Evolutionary conservation across 352 stramenopile genomes (phyloP).

Genomic region (Lagenidium giganteum): DNA sequence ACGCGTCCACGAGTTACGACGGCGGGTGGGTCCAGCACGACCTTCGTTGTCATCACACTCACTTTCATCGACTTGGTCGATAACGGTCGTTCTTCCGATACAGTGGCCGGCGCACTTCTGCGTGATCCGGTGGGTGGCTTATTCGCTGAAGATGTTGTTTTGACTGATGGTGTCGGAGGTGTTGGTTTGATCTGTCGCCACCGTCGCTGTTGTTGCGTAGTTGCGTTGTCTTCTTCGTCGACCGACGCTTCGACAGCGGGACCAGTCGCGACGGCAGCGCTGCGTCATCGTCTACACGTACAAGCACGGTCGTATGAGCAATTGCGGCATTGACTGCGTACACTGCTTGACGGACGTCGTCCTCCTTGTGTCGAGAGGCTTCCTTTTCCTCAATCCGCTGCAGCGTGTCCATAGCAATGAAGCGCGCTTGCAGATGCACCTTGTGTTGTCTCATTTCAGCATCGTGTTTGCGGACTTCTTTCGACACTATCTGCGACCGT

Average conservation of each 20-base stretch:
- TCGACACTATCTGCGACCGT: slow-evolving; percentile 14
- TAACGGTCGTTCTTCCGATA: slow-evolving; percentile 1
- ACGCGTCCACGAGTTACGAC: slow-evolving; percentile 19
- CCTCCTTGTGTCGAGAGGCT: slow-evolving; percentile 13
- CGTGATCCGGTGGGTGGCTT: no score
- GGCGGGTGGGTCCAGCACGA: slow-evolving; percentile 28
- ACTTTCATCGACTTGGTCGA: slow-evolving; percentile 10
- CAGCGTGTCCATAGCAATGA: slow-evolving; percentile 57
- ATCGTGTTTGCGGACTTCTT: slow-evolving; percentile 19
- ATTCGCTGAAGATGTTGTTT: no score
- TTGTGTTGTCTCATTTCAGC: slow-evolving; percentile 15
- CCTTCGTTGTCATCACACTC: slow-evolving; percentile 29
- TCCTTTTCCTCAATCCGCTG: slow-evolving; percentile 20
- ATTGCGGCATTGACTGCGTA: not conserved
- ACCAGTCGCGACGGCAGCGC: slow-evolving; percentile 36
- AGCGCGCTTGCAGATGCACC: slow-evolving; percentile 37
- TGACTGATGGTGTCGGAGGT: no score
- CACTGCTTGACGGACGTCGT: slow-evolving; percentile 6
- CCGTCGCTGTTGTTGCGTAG: slow-evolving; percentile 15
- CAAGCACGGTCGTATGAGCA: slow-evolving; percentile 16
- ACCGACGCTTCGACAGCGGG: no score
- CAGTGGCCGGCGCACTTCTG: no score
- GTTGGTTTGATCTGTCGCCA: no score
- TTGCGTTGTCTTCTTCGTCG: slow-evolving; percentile 15
- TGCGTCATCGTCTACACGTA: slow-evolving; percentile 25